These are phyloP conservation scores for Cyberlindnera saturnus DNA, from an alignment of 805 yeast species.

Conservation along the genomic window DNA sequence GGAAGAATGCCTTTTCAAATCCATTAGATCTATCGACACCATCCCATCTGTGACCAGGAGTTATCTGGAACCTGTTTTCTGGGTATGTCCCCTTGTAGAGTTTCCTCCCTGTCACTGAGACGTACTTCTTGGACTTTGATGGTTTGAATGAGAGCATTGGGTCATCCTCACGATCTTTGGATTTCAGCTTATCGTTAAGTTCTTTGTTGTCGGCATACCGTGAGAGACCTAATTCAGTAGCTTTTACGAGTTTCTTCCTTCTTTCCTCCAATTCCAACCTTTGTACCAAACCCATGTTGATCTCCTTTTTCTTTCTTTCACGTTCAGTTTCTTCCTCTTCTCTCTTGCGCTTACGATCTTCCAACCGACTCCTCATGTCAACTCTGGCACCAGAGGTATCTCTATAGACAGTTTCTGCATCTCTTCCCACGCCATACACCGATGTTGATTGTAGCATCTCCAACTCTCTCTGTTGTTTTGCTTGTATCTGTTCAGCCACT, in stretches of 20 bases:
- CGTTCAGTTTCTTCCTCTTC: constrained; percentile 24
- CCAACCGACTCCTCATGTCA: constrained; percentile 29
- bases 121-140: constrained; percentile 16
- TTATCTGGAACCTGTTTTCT: constrained; percentile 67
- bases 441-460: constrained; percentile 11
- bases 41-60: constrained; percentile 86
- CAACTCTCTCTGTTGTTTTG: constrained; percentile 23
- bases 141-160: constrained; percentile 50
- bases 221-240: constrained; percentile 22
- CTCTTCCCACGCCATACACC: constrained; percentile 7
- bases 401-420: constrained; percentile 44
- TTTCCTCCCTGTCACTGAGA: constrained; percentile 42
- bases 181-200: constrained; percentile 28
- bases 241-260: constrained; percentile 25
- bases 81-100: constrained; percentile 50
- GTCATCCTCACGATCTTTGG: constrained; percentile 46
- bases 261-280: constrained; percentile 30
- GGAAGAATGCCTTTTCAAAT: constrained; percentile 63
- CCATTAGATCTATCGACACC: constrained; percentile 89
- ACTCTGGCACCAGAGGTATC: constrained; percentile 55
- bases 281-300: constrained; percentile 36
- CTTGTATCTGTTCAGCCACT: constrained; percentile 31
- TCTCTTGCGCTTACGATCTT: constrained; percentile 23
- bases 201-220: constrained; percentile 34
- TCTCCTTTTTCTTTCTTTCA: constrained; percentile 22